Evolutionary conservation across 805 yeast genomes (phyloP).

Genomic region (Metschnikowia peoriensis): DNA sequence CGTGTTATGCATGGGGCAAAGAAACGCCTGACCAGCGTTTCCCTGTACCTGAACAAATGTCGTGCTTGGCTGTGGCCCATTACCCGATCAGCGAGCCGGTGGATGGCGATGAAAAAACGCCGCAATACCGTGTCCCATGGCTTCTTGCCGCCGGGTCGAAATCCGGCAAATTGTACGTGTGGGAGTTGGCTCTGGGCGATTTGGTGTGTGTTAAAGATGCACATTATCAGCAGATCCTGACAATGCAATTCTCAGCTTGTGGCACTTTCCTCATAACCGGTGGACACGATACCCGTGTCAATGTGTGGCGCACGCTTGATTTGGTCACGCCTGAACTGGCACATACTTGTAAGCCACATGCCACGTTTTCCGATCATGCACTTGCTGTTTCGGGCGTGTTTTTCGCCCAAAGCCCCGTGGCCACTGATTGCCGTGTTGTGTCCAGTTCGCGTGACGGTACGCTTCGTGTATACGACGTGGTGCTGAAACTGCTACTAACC

Average conservation of each 20-base stretch:
- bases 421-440: slow-evolving; percentile 60
- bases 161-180: slow-evolving; percentile 75
- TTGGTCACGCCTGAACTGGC: slow-evolving; percentile 42
- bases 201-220: slow-evolving; percentile 71
- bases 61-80: slow-evolving; percentile 50
- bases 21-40: slow-evolving; percentile 75
- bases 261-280: slow-evolving; percentile 66
- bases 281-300: slow-evolving; percentile 78
- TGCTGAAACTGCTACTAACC: slow-evolving; percentile 47
- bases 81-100: slow-evolving; percentile 19
- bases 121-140: slow-evolving; percentile 55
- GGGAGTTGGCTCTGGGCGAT: slow-evolving; percentile 82
- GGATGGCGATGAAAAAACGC: slow-evolving; percentile 12
- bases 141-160: slow-evolving; percentile 70
- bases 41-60: slow-evolving; percentile 78
- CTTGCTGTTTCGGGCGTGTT: slow-evolving; percentile 50
- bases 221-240: slow-evolving; percentile 76
- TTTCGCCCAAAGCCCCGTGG: slow-evolving; percentile 49
- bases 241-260: slow-evolving; percentile 57
- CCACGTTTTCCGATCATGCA: slow-evolving; percentile 60
- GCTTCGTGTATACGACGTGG: slow-evolving; percentile 64
- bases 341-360: slow-evolving; percentile 51
- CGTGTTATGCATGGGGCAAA: slow-evolving; percentile 68
- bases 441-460: slow-evolving; percentile 76
- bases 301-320: slow-evolving; percentile 71